Base-by-base conservation (phyloP, 2,329 filamentous ascomycete species). In the Penicillium sclerotiorum region DNA sequence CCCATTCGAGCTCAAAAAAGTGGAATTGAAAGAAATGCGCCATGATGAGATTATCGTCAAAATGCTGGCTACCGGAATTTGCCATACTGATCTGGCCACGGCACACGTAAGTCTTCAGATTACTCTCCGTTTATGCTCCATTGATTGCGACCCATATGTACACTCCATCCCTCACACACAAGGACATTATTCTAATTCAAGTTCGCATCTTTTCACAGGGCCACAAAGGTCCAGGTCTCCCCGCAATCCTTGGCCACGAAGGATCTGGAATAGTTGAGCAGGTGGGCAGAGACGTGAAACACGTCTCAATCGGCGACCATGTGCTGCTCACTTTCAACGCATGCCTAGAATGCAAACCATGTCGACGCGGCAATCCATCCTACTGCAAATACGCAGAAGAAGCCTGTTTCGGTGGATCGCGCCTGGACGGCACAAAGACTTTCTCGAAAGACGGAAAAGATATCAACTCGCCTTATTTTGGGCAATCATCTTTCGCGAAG, bases 401-500 rank as follows among this genome's bases (percentile, higher is more conserved):
- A 15, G 59, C 55, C 22, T 68, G 66, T 42, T 33, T 32, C 12
- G 40, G 50, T 11, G 58, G 2, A 49, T 53, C 12, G 38, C 36
- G 5, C 52, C 50, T 22, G 25, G 25, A 28, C 25, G 25, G 25
- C 25, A 28, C 25, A 13, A 28, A 28, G 25, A 28, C 25, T 28
- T 28, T 28, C 25, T 28, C 25, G 13, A 8, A 9, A 13, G 25
- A 28, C 13, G 25, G 25, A 3, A 28, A 28, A 28, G 25, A 28
- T 28, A 41, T 43, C 8, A 56, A 58, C 12, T 60, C 21, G 60
- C 1, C 60, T 62, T 1, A 59, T 65, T 71, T 71, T 30, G 68
- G 68, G 1, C 68, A 71, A 46, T 70, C 68, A 0, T 69, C 65
- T 5, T 55, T 71, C 28, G 61, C 59, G 23, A 66, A 62, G 42